These are phyloP conservation scores for Xylaria sp. DNA, from an alignment of 2,329 filamentous ascomycete species.

Conservation along the genomic window DNA sequence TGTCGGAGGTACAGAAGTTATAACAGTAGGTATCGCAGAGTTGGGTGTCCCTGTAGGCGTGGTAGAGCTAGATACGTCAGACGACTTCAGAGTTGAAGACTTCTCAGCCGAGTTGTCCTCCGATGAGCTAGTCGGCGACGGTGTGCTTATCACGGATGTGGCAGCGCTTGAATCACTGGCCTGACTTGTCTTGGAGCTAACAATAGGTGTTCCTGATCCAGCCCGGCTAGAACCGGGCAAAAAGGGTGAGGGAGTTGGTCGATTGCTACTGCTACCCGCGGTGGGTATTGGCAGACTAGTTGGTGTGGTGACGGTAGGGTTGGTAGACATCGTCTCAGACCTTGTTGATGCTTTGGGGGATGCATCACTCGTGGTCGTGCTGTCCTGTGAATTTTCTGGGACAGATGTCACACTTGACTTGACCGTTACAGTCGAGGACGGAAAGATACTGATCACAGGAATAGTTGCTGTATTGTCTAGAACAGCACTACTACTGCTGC, in stretches of 20 bases:
- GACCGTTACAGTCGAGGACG: constrained; percentile 31
- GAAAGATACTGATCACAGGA: constrained; percentile 33
- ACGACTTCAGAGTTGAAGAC: constrained; percentile 26
- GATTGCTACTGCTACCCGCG: neutral
- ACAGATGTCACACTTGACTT: neutral
- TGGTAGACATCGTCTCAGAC: constrained; percentile 15
- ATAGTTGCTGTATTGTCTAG: constrained; percentile 24
- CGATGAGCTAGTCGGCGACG: constrained; percentile 7
- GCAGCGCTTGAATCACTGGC: constrained; percentile 1
- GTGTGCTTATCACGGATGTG: constrained; percentile 1
- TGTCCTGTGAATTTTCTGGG: constrained; percentile 1
- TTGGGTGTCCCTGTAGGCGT: constrained; percentile 47
- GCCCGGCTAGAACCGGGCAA: constrained; percentile 4
- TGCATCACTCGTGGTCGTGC: constrained; percentile 4
- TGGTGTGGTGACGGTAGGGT: constrained; percentile 5
- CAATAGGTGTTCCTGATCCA: constrained; percentile 1
- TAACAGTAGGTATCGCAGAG: constrained; percentile 50
- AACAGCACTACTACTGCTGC: constrained; percentile 26
- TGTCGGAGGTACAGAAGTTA: constrained; percentile 41
- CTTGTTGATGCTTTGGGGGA: neutral
- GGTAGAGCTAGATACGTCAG: constrained; percentile 32
- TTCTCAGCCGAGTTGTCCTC: neutral
- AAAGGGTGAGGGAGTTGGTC: constrained; percentile 8
- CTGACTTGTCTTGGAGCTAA: neutral
- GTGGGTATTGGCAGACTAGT: constrained; percentile 3